phyloP scores from a whole-genome alignment of 805 yeast genomes.

The Isabelozyma gotoi region DNA sequence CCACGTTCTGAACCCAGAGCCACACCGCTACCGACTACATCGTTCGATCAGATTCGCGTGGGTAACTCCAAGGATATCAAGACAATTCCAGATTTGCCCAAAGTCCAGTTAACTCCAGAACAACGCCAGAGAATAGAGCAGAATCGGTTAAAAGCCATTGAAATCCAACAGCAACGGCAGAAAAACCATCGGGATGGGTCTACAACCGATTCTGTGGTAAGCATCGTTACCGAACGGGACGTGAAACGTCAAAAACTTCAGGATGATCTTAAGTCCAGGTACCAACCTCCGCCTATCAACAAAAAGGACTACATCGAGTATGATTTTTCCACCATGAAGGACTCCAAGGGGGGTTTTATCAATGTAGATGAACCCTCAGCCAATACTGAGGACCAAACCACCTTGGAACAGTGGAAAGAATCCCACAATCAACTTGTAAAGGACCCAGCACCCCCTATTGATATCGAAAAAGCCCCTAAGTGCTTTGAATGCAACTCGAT shows the following conservation, averaged over 20 bases:
- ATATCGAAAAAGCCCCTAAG: constrained; percentile 69
- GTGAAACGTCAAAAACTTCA: constrained; percentile 11
- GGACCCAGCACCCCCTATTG: constrained; percentile 71
- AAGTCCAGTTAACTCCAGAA: constrained; percentile 43
- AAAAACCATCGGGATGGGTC: constrained; percentile 31
- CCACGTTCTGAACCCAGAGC: constrained; percentile 1
- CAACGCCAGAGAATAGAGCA: constrained; percentile 50
- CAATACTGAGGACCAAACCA: constrained; percentile 16
- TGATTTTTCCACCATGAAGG: constrained; percentile 89
- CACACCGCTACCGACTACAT: constrained; percentile 4
- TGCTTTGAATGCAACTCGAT: constrained; percentile 82
- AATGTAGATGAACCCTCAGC: constrained; percentile 6
- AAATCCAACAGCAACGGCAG: constrained; percentile 34
- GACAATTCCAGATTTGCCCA: constrained; percentile 17
- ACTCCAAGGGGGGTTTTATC: constrained; percentile 84
- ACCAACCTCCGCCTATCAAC: constrained; percentile 40
- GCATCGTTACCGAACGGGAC: neutral
- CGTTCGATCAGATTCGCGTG: neutral
- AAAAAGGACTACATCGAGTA: constrained; percentile 74
- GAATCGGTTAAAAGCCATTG: constrained; percentile 55
- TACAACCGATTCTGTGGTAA: neutral
- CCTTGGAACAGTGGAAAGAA: constrained; percentile 48
- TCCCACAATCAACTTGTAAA: constrained; percentile 41
- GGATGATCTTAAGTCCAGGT: constrained; percentile 35
- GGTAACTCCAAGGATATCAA: constrained; percentile 2